Evolutionary conservation across 352 stramenopile genomes (phyloP).

Genomic region (Plasmopara viticola): DNA sequence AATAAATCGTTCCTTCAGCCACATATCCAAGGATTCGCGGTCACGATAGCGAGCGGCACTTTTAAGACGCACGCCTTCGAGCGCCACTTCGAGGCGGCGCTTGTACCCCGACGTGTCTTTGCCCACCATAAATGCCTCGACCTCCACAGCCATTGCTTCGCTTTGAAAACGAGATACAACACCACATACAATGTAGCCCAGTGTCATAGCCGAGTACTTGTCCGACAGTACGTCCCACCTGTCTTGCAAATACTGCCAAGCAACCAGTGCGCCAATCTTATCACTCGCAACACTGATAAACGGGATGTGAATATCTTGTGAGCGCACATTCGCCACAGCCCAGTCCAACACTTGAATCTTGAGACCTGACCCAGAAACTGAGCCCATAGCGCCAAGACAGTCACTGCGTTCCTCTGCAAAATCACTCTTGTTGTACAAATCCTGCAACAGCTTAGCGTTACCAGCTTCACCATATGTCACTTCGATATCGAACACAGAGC

Average conservation of each 20-base stretch:
- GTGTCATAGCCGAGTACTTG: conserved; percentile 51
- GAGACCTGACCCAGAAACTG: conserved; percentile 26
- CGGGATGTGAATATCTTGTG: conserved; percentile 53
- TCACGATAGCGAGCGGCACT: conserved; percentile 41
- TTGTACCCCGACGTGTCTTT: conserved; percentile 58
- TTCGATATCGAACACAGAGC: conserved; percentile 51
- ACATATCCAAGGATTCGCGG: conserved; percentile 47
- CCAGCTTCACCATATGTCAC: conserved; percentile 27
- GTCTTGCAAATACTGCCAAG: conserved; percentile 63
- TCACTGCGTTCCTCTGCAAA: conserved; percentile 63
- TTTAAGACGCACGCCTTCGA: conserved; percentile 59
- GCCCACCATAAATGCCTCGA: conserved; percentile 45
- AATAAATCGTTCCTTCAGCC: conserved; percentile 34
- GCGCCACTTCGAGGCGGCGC: conserved; percentile 42
- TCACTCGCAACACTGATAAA: conserved; percentile 54
- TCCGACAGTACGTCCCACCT: conserved; percentile 53
- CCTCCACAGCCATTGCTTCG: conserved; percentile 39
- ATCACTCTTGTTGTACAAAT: conserved; percentile 56
- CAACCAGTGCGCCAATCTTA: conserved; percentile 35
- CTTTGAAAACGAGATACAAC: conserved; percentile 43
- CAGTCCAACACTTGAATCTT: conserved; percentile 74
- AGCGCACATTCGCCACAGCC: conserved; percentile 53
- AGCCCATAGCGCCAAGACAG: conserved; percentile 50
- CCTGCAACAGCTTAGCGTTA: conserved; percentile 50
- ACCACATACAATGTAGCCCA: conserved; percentile 38